Percentiles rank a stretch among this genome's conserved stretches.
Evolutionary conservation across 352 stramenopile genomes (phyloP).

Genomic region (Phytopythium litorale): DNA sequence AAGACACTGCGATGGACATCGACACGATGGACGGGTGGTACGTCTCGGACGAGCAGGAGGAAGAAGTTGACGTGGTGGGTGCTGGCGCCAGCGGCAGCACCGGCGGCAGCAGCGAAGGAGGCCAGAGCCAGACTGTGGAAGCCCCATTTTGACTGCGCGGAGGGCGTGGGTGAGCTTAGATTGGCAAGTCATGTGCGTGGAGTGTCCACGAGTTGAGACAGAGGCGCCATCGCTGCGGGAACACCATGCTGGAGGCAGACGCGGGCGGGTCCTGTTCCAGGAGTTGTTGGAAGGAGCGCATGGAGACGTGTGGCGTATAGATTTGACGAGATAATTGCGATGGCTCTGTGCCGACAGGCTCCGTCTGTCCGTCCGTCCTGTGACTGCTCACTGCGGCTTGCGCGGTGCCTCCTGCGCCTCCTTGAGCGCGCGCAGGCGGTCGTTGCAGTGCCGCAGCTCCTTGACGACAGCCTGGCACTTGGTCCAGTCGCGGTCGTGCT

Average conservation of each 20-base stretch:
- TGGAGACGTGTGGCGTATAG: constrained; percentile 1
- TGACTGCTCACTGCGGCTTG: neutral
- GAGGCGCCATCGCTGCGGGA: neutral
- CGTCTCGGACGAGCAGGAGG: constrained; percentile 77
- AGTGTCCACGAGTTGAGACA: constrained; percentile 1
- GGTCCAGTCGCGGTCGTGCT: constrained; percentile 83
- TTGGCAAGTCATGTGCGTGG: neutral
- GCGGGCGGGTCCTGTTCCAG: no score
- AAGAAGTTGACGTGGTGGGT: constrained; percentile 52
- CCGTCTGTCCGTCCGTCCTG: neutral
- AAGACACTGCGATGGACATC: constrained; percentile 87
- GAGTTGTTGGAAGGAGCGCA: neutral
- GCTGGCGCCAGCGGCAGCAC: constrained; percentile 10
- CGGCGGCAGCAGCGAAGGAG: constrained; percentile 11
- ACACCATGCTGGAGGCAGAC: neutral
- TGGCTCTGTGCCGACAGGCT: neutral
- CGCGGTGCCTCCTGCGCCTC: constrained; percentile 22
- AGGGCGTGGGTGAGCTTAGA: neutral
- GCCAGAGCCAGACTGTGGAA: constrained; percentile 67
- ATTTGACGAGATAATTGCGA: neutral
- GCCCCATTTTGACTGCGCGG: constrained; percentile 48
- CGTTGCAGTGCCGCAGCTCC: constrained; percentile 75
- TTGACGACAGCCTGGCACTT: constrained; percentile 84
- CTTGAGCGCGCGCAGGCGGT: constrained; percentile 53
- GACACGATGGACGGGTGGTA: constrained; percentile 90